phyloP scores from a whole-genome alignment of 2,329 filamentous ascomycete species.

The Ophiocordyceps australis region DNA sequence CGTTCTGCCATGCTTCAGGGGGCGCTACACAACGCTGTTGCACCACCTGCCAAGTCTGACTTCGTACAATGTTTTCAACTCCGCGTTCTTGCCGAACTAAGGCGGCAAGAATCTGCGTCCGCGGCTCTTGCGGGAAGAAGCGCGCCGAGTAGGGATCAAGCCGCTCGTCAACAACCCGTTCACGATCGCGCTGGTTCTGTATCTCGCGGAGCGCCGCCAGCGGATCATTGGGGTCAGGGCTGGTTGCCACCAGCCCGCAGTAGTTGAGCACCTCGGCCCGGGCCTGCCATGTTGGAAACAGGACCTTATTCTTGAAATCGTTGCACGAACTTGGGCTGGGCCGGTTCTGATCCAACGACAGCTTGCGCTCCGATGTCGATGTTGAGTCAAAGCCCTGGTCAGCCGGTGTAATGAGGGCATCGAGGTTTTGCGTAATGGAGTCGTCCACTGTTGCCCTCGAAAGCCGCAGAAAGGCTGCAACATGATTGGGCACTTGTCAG shows the following conservation, averaged over 20 bases:
- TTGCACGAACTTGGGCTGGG: constrained; percentile 48
- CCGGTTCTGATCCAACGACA: constrained; percentile 27
- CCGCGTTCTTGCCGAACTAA: constrained; percentile 57
- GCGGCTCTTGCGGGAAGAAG: constrained; percentile 62
- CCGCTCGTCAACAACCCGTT: constrained; percentile 68
- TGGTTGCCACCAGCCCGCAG: constrained; percentile 74
- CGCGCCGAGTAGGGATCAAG: constrained; percentile 80
- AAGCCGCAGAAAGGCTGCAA: constrained; percentile 69
- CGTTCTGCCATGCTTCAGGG: constrained; percentile 43
- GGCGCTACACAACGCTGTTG: constrained; percentile 52
- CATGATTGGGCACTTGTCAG: too few species aligned
- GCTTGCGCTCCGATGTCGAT: constrained; percentile 49
- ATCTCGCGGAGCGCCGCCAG: constrained; percentile 50
- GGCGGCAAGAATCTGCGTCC: constrained; percentile 62
- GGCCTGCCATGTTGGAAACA: constrained; percentile 80
- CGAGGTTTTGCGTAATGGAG: constrained; percentile 82
- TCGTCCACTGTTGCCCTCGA: constrained; percentile 80
- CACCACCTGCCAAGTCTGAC: constrained; percentile 66
- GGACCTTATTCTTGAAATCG: constrained; percentile 54
- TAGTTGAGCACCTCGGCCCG: constrained; percentile 75
- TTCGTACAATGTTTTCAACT: constrained; percentile 63
- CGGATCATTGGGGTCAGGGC: constrained; percentile 74
- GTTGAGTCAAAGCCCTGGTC: constrained; percentile 57
- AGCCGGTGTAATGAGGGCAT: constrained; percentile 67
- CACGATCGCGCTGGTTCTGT: constrained; percentile 51